Evolutionary conservation across 805 yeast genomes (phyloP).

Genomic region (Cyberlindnera meyerae): DNA sequence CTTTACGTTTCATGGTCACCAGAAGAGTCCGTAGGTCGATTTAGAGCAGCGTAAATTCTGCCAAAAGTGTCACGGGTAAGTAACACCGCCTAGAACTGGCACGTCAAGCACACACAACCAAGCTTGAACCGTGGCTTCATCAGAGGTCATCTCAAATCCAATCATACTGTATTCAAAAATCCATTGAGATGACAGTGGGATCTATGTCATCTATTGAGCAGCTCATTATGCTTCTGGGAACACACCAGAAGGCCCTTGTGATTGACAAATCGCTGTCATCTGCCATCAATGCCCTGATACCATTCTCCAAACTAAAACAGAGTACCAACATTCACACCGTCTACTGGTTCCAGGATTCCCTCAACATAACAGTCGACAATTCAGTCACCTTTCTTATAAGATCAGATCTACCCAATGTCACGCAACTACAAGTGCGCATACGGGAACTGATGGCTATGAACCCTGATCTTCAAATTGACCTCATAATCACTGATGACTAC

Average conservation of each 20-base stretch:
- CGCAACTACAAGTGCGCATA: constrained; percentile 14
- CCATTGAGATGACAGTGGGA: not conserved
- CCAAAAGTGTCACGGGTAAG: too few relatives aligned
- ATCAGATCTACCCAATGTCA: constrained; percentile 19
- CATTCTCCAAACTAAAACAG: constrained; percentile 48
- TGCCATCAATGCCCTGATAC: constrained; percentile 47
- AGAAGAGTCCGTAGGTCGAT: too few relatives aligned
- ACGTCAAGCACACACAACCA: too few relatives aligned
- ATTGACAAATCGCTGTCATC: constrained; percentile 44
- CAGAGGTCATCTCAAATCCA: too few relatives aligned
- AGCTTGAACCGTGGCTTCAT: too few relatives aligned
- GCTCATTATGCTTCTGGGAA: constrained; percentile 16
- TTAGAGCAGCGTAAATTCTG: too few relatives aligned
- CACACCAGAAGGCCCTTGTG: constrained; percentile 29
- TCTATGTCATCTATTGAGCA: constrained; percentile 3
- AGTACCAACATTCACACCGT: constrained; percentile 45
- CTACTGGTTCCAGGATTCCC: constrained; percentile 38
- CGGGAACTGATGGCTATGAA: constrained; percentile 15
- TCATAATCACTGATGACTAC: constrained; percentile 34
- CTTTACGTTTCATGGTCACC: too few relatives aligned
- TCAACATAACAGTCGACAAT: constrained; percentile 8
- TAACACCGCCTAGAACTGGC: too few relatives aligned
- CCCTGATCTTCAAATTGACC: constrained; percentile 15
- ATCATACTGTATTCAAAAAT: not conserved
- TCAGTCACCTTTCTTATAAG: constrained; percentile 24